Evolutionary conservation across 352 stramenopile species (phyloP).

Genomic region (Nothophytophthora sp.): DNA sequence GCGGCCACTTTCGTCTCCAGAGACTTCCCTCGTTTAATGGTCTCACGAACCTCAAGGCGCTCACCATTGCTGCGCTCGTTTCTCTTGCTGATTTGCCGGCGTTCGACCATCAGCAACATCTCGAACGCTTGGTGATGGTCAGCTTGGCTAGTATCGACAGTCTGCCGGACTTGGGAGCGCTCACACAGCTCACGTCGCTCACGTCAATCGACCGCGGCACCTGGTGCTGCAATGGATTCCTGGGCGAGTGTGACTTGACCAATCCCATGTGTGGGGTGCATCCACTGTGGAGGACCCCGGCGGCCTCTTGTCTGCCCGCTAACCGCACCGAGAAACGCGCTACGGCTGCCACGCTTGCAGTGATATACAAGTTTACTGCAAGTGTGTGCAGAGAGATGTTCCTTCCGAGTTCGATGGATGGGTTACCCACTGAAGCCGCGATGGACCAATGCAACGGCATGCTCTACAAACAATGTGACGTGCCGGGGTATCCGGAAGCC

Average conservation of each 20-base stretch:
- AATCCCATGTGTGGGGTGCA: conserved; percentile 4
- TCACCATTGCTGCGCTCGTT: conserved; percentile 13
- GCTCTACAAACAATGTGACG: conserved; percentile 13
- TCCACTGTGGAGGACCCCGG: conserved; percentile 1
- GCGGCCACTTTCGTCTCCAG: conserved; percentile 1
- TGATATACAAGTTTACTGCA: conserved; percentile 1
- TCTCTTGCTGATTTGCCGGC: conserved; percentile 5
- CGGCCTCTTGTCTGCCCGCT: conserved; percentile 1
- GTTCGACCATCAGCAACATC: conserved; percentile 7
- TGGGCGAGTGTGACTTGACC: conserved; percentile 10
- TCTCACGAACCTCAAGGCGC: conserved; percentile 17
- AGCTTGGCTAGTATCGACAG: background rate
- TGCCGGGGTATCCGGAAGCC: conserved; percentile 1
- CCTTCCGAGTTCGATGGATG: background rate
- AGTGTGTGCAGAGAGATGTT: background rate
- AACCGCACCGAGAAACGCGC: background rate
- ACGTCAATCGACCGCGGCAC: background rate
- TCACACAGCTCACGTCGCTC: conserved; percentile 11
- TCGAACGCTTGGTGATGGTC: conserved; percentile 19
- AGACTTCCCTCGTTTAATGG: conserved; percentile 17
- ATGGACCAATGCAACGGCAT: conserved; percentile 20
- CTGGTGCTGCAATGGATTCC: conserved; percentile 33
- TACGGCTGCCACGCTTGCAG: background rate
- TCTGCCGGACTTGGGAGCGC: conserved; percentile 13
- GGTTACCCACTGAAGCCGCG: background rate